Evolutionary conservation across 805 yeast genomes (phyloP).

Genomic region (Ascoidea tarda): DNA sequence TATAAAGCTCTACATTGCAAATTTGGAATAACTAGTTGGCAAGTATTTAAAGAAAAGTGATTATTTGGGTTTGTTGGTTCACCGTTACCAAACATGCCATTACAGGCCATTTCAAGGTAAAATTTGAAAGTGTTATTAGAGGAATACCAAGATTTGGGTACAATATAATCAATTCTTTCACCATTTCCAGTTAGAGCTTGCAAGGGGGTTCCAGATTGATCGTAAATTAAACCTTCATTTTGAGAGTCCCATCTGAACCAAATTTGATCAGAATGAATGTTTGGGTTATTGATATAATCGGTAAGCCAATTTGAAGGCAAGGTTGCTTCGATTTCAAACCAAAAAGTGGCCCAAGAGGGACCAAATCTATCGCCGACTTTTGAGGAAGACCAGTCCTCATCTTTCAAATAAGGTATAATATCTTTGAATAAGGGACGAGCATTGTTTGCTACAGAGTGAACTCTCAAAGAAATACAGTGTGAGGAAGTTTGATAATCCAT

Average conservation of each 20-base stretch:
- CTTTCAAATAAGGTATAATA: constrained; percentile 34
- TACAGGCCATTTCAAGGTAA: constrained; percentile 83
- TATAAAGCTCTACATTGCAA: constrained; percentile 62
- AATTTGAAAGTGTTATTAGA: constrained; percentile 43
- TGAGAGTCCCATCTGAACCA: constrained; percentile 75
- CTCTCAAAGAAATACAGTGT: constrained; percentile 36
- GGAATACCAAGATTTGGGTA: constrained; percentile 41
- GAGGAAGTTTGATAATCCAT: constrained; percentile 29
- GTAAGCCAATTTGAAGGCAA: constrained; percentile 41
- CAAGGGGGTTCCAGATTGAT: constrained; percentile 46
- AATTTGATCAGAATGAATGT: constrained; percentile 24
- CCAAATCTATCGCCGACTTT: constrained; percentile 67
- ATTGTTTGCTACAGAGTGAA: constrained; percentile 62
- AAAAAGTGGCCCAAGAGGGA: constrained; percentile 94
- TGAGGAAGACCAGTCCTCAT: constrained; percentile 34
- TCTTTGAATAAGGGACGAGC: constrained; percentile 50
- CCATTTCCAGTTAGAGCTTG: constrained; percentile 85
- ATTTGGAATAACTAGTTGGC: constrained; percentile 75
- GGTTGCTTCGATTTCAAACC: constrained; percentile 65
- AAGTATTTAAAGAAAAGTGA: constrained; percentile 49
- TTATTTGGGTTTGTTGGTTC: constrained; percentile 61
- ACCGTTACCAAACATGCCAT: constrained; percentile 85
- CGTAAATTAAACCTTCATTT: constrained; percentile 76
- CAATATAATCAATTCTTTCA: constrained; percentile 59
- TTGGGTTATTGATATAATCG: constrained; percentile 12